Percentiles rank a stretch among this genome's conserved stretches.
These are phyloP conservation scores for Phytomonas francai DNA, from an alignment of 208 protist genomes.

Conservation along the genomic window DNA sequence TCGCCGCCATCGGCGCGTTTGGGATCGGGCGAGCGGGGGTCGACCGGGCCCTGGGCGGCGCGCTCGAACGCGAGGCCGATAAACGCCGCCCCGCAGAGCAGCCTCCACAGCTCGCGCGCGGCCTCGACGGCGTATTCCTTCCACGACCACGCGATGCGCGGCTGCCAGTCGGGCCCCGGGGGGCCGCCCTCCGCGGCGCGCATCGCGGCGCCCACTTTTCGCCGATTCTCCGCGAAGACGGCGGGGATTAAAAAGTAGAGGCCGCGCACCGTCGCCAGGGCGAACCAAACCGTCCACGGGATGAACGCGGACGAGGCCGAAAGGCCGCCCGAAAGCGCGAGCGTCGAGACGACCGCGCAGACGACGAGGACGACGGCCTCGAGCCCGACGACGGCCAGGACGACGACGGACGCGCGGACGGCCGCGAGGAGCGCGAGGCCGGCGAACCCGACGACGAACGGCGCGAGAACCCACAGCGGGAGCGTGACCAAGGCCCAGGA, in stretches of 20 bases:
- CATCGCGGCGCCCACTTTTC: not conserved
- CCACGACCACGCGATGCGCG: constrained; percentile 10
- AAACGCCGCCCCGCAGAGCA: constrained; percentile 31
- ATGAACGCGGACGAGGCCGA: constrained; percentile 23
- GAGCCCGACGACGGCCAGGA: constrained; percentile 15
- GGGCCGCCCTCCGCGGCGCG: not conserved
- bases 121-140: constrained; percentile 16
- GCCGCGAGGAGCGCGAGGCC: constrained; percentile 15
- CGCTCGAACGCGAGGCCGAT: constrained; percentile 25
- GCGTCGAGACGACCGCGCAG: constrained; percentile 16
- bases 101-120: constrained; percentile 20
- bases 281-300: constrained; percentile 26
- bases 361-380: constrained; percentile 15
- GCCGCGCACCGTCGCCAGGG: constrained; percentile 17
- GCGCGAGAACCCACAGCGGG: constrained; percentile 29
- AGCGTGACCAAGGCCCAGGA: constrained; percentile 24
- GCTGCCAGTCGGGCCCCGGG: too few relatives aligned
- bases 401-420: constrained; percentile 12
- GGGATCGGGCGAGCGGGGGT: not conserved
- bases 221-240: constrained; percentile 13
- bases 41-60: constrained; percentile 9
- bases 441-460: constrained; percentile 20
- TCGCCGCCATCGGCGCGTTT: not conserved
- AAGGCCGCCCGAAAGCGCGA: constrained; percentile 29
- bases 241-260: constrained; percentile 24